A percentile compares a stretch with the other conserved stretches of the same genome.
Evolutionary conservation across 2,329 filamentous ascomycete genomes (phyloP).

Genomic region (Xylaria sp.): DNA sequence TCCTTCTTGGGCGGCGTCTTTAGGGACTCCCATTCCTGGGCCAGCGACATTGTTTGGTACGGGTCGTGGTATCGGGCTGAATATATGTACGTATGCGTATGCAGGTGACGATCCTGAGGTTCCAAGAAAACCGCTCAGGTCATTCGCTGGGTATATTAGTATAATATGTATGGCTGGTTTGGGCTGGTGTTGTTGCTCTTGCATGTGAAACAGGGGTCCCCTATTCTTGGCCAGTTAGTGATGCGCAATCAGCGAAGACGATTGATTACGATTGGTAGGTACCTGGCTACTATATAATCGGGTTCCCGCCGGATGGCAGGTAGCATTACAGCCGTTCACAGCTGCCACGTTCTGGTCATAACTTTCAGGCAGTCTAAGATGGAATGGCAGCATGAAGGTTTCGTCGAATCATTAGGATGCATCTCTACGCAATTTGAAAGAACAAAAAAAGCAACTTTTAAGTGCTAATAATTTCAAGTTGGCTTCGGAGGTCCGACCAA

Average conservation of each 20-base stretch:
- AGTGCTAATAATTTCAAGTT: neutral
- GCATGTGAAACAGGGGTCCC: constrained; percentile 33
- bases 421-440: neutral
- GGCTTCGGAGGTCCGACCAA: neutral
- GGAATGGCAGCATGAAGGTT: neutral
- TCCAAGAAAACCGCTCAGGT: constrained; percentile 2
- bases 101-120: neutral
- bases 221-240: neutral
- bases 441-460: neutral
- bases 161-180: constrained; percentile 3
- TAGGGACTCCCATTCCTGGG: constrained; percentile 56
- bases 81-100: neutral
- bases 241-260: neutral
- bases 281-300: neutral
- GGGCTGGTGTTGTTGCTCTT: constrained; percentile 5
- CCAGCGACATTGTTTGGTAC: constrained; percentile 40
- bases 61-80: constrained; percentile 11
- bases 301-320: neutral
- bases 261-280: neutral
- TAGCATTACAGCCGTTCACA: too few species aligned
- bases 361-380: neutral
- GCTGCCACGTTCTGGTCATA: too few species aligned
- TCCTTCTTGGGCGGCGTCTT: constrained; percentile 56
- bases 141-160: constrained; percentile 22
- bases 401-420: constrained; percentile 6